Conservation (phyloP, 1,139 yeast species). For the Magnusiomyces ingens region DNA sequence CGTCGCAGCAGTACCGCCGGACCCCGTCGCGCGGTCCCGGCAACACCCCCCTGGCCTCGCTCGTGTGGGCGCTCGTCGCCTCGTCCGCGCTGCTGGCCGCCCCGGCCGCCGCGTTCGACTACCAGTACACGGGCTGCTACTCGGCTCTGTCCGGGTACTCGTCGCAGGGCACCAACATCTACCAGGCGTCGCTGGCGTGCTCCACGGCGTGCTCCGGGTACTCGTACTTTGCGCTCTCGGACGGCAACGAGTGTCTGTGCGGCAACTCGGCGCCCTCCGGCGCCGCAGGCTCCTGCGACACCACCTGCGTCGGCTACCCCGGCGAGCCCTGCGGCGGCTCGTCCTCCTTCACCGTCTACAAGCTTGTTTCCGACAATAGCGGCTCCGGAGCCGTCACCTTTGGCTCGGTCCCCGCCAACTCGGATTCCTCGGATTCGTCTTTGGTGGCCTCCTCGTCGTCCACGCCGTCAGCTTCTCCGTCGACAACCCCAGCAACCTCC, state of each 20-base stretch:
- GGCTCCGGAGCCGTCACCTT: slow-evolving; percentile 14
- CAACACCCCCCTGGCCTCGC: too few species aligned
- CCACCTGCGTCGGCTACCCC: slow-evolving; percentile 33
- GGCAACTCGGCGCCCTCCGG: slow-evolving; percentile 48
- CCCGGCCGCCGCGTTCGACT: background rate
- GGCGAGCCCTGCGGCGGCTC: slow-evolving; percentile 16
- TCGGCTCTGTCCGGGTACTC: background rate
- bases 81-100: too few species aligned
- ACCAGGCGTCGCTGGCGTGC: slow-evolving; percentile 12
- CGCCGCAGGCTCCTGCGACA: slow-evolving; percentile 37
- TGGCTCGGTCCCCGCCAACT: slow-evolving; percentile 8
- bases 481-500: background rate
- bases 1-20: too few species aligned
- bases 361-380: slow-evolving; percentile 12
- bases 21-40: too few species aligned
- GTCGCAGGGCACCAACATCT: slow-evolving; percentile 1
- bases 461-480: slow-evolving; percentile 8
- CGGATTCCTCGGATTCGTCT: slow-evolving; percentile 11
- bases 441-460: slow-evolving; percentile 14
- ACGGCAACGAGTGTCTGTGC: slow-evolving; percentile 61
- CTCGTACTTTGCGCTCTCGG: slow-evolving; percentile 45
- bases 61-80: too few species aligned
- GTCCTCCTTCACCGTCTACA: slow-evolving; percentile 18
- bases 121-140: slow-evolving; percentile 2
- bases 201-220: slow-evolving; percentile 10